Conservation (phyloP, 352 stramenopile genomes). For the Phytophthora sojae region DNA sequence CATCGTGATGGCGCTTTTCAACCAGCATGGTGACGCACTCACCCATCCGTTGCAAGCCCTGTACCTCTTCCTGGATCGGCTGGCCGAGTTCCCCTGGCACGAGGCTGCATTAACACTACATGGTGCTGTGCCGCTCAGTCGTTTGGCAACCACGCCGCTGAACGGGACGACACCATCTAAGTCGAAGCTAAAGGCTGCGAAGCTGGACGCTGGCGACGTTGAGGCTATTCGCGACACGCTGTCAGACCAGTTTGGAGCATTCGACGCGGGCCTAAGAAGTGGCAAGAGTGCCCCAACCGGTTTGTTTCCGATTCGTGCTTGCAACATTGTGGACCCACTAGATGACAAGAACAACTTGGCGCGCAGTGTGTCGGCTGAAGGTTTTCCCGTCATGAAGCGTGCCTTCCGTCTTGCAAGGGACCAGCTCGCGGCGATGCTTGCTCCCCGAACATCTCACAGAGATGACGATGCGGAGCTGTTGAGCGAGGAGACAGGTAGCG, state of each 20-base stretch:
- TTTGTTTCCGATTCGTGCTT: conserved; percentile 80
- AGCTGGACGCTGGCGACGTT: conserved; percentile 56
- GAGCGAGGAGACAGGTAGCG: conserved; percentile 31
- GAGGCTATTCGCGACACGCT: conserved; percentile 56
- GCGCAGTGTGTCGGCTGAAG: conserved; percentile 77
- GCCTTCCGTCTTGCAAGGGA: conserved; percentile 69
- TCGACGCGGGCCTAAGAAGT: conserved; percentile 47
- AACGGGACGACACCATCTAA: conserved; percentile 30
- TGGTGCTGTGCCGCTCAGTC: conserved; percentile 66
- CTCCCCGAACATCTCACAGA: conserved; percentile 23
- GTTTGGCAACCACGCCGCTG: conserved; percentile 54
- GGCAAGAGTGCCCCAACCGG: conserved; percentile 13
- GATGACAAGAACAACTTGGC: conserved; percentile 90
- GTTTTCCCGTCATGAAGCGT: conserved; percentile 76
- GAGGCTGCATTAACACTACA: conserved; percentile 83
- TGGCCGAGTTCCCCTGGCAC: conserved; percentile 90
- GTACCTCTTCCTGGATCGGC: conserved; percentile 85
- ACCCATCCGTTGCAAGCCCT: conserved; percentile 85
- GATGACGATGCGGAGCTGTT: conserved; percentile 31
- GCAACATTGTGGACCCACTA: conserved; percentile 91
- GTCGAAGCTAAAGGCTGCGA: conserved; percentile 23
- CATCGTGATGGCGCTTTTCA: conserved; percentile 91
- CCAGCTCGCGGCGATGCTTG: conserved; percentile 53
- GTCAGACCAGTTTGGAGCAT: conserved; percentile 63
- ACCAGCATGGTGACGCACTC: conserved; percentile 76